Conservation (phyloP, 2,329 filamentous ascomycete species). For the Periconia sp. region DNA sequence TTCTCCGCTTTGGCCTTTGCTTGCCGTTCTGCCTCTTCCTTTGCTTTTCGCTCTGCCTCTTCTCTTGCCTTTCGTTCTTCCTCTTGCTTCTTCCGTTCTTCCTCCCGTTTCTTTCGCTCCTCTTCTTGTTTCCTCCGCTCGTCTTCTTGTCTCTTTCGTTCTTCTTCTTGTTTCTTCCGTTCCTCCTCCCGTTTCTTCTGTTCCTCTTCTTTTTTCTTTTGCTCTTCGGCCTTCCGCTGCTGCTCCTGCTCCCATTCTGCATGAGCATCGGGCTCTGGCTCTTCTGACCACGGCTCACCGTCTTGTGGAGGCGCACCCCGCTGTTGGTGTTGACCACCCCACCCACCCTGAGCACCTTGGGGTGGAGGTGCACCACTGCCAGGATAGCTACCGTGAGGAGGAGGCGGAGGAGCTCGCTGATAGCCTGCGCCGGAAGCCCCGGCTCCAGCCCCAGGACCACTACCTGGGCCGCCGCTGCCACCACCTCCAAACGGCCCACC, state of each 20-base stretch:
- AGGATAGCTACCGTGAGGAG: constrained; percentile 37
- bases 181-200: constrained; percentile 68
- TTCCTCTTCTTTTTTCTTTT: constrained; percentile 42
- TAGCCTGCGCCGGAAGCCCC: constrained; percentile 28
- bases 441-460: constrained; percentile 32
- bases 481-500: constrained; percentile 41
- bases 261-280: constrained; percentile 13
- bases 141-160: constrained; percentile 49
- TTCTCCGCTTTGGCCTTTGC: constrained; percentile 52
- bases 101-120: constrained; percentile 31
- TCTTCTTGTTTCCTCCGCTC: constrained; percentile 49
- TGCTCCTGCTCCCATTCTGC: constrained; percentile 37
- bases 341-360: constrained; percentile 25
- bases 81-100: constrained; percentile 15
- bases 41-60: constrained; percentile 47
- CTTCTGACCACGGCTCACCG: constrained; percentile 27
- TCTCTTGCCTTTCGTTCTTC: constrained; percentile 48
- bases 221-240: constrained; percentile 42
- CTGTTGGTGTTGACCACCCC: constrained; percentile 32
- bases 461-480: constrained; percentile 26
- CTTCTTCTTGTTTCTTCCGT: constrained; percentile 49
- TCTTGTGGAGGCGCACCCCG: constrained; percentile 35
- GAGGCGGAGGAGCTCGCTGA: constrained; percentile 32
- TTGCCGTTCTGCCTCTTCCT: constrained; percentile 51
- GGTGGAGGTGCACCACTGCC: constrained; percentile 34